These are phyloP conservation scores for Rubus idaeus DNA, from an alignment of 306 rosid genomes.

Conservation along the genomic window DNA sequence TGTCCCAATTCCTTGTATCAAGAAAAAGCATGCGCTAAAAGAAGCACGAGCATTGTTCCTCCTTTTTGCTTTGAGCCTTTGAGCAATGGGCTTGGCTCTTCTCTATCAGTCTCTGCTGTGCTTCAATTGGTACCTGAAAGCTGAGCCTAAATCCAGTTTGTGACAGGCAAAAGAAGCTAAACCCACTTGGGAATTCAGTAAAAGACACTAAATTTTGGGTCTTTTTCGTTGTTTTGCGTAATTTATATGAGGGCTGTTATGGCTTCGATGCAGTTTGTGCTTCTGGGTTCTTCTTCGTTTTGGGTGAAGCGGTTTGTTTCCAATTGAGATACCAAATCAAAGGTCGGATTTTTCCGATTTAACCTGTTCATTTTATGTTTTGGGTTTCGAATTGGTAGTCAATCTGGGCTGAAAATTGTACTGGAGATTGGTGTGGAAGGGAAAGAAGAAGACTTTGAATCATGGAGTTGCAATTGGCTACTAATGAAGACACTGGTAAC, in stretches of 20 bases:
- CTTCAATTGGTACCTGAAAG: neutral
- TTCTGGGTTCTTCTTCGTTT: neutral
- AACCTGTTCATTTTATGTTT: neutral
- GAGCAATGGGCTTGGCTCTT: neutral
- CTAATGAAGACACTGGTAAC: slow-evolving; percentile 43
- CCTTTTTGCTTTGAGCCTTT: neutral
- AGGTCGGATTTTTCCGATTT: neutral
- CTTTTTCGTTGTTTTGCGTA: neutral
- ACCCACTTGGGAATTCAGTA: neutral
- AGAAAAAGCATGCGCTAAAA: neutral
- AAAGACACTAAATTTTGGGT: neutral
- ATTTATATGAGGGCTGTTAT: neutral
- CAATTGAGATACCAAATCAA: neutral
- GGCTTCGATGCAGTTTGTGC: neutral
- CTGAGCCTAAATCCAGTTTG: neutral
- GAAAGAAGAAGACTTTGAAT: slow-evolving; percentile 21
- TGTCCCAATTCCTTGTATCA: neutral
- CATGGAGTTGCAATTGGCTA: slow-evolving; percentile 38
- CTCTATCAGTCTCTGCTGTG: neutral
- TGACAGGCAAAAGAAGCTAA: neutral
- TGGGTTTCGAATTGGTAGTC: too few species aligned
- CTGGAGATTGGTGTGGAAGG: neutral
- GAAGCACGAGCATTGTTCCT: neutral
- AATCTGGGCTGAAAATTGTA: neutral
- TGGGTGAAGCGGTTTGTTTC: neutral